Evolutionary conservation across 306 rosid species (phyloP).

Genomic region (Cyclanthera cordifolia): DNA sequence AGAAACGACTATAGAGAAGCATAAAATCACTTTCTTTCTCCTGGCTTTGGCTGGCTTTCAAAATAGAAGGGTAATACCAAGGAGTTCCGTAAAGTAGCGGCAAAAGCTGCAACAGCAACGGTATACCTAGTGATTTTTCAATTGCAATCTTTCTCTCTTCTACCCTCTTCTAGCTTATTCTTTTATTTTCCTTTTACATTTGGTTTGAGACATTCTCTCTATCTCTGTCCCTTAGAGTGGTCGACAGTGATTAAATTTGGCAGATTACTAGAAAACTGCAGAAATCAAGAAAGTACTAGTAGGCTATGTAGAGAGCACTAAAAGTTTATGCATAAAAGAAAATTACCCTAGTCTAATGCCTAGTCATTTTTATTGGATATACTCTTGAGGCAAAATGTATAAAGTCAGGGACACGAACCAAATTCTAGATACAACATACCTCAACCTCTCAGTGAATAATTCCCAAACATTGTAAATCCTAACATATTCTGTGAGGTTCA

Average conservation of each 20-base stretch:
- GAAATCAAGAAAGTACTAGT: neutral
- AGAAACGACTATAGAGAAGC: no score
- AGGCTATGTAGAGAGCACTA: neutral
- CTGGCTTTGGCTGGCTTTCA: no score
- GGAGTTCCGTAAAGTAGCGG: neutral
- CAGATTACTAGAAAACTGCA: neutral
- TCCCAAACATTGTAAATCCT: neutral
- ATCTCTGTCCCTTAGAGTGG: neutral
- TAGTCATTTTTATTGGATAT: neutral
- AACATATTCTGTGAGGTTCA: neutral
- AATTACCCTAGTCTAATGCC: neutral
- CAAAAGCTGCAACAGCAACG: neutral
- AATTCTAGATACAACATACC: slow-evolving; percentile 1
- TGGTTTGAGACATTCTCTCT: neutral
- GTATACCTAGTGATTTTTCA: neutral
- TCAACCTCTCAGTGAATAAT: neutral
- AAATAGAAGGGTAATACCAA: neutral
- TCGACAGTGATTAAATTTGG: neutral
- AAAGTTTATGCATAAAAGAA: neutral
- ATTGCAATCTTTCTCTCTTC: neutral
- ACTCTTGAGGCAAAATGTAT: neutral
- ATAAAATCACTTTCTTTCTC: no score
- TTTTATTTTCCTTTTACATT: slow-evolving; percentile 2
- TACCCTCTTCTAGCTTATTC: neutral
- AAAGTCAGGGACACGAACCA: neutral